These are phyloP conservation scores for Persicaria maculosa DNA, from an alignment of 148 eudicot species.

Conservation along the genomic window DNA sequence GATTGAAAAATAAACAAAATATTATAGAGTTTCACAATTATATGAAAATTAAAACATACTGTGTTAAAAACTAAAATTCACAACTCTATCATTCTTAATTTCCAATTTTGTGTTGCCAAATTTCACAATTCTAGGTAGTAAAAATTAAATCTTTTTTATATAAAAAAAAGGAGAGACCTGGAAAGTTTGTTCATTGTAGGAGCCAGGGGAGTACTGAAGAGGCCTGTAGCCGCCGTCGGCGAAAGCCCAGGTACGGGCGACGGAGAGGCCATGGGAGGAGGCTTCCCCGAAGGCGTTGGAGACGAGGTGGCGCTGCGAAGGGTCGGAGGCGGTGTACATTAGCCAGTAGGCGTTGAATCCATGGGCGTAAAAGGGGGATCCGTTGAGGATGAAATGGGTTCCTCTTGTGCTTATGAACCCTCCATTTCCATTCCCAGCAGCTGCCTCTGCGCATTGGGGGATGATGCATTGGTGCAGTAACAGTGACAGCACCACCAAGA, in stretches of 20 bases:
- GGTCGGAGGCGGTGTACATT: constrained; percentile 78
- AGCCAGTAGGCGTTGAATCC: constrained; percentile 99
- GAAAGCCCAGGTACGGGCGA: constrained; percentile 96
- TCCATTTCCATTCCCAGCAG: constrained; percentile 3
- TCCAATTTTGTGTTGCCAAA: too few relatives aligned
- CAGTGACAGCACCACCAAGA: neutral
- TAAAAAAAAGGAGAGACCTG: constrained; percentile 29
- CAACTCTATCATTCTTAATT: too few relatives aligned
- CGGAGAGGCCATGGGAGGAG: constrained; percentile 56
- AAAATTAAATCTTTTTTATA: neutral
- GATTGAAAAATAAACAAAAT: too few relatives aligned
- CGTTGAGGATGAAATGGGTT: constrained; percentile 65
- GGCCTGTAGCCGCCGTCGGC: constrained; percentile 77
- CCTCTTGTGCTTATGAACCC: constrained; percentile 64
- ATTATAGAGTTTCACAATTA: too few relatives aligned
- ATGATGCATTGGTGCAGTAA: neutral
- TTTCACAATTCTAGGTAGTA: too few relatives aligned
- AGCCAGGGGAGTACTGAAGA: constrained; percentile 79
- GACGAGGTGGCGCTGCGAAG: constrained; percentile 62
- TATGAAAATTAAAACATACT: too few relatives aligned
- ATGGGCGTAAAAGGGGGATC: constrained; percentile 72
- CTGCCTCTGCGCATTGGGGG: neutral
- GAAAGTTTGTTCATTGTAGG: constrained; percentile 68
- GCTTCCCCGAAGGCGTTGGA: constrained; percentile 68
- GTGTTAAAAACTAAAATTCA: too few relatives aligned